Evolutionary conservation across 768 basidiomycete genomes (phyloP), one percentile per base, ranked within the genome.

Genomic region (Amanita muscaria): DNA sequence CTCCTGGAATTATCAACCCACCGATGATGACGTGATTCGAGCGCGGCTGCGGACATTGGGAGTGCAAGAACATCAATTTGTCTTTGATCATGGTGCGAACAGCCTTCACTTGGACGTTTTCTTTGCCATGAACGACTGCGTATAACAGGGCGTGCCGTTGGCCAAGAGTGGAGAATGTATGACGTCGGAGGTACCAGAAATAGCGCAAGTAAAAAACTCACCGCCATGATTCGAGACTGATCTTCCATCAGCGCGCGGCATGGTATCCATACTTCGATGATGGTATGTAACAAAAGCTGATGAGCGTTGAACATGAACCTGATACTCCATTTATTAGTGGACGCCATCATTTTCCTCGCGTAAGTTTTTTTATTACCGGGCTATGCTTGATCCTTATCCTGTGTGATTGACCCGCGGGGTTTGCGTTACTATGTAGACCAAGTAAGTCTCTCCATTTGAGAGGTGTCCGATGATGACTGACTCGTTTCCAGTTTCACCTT

Each of bases 251-350:
- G 83, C 72, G 85, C 44, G 70, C 72, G 15, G 80, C 78, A 0
- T 90, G 88, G 87, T 79, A 77, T 56, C 77, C 83, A 3, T 88
- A 80, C 60, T 88, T 89, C 49, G 84, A 88, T 51, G 83, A 87
- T 58, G 74, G 73, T 73, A 51, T 44, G 65, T 56, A 11, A 5
- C 22, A 35, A 19, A 29, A n/a, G n/a, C 30, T 31, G 22, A 19
- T 35, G 49, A 34, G 42, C 27, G 25, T 40, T 27, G 16, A 42
- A 24, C 24, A 34, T 24, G 16, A 48, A 14, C 44, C 51, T 44
- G 18, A 52, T 30, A 42, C 44, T 29, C 29, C 30, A 27, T 18
- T 21, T 32, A 21, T 30, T 48, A 76, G 77, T 83, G 42, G 78
- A 87, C 61, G 79, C 86, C 1, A 86, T 90, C 58, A 88, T 91